Conservation (phyloP, 305 asterid species). For the Euphrasia arctica region DNA sequence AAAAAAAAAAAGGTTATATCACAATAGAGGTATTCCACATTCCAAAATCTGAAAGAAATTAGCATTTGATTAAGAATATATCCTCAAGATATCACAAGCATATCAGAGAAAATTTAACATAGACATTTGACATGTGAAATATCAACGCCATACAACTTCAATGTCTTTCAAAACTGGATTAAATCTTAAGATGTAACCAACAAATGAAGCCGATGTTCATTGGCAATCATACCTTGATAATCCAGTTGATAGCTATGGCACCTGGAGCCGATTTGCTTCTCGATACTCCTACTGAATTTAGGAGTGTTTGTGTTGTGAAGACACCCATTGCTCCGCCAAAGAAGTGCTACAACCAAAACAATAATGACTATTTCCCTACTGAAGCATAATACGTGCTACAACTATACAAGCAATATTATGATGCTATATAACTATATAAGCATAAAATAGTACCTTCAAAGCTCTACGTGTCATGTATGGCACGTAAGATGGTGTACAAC, state of each 20-base stretch:
- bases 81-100: background rate
- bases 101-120: background rate
- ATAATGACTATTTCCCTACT: slow-evolving; percentile 21
- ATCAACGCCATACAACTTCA: background rate
- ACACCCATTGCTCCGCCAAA: slow-evolving; percentile 99
- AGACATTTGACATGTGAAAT: background rate
- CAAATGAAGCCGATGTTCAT: background rate
- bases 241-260: slow-evolving; percentile 93
- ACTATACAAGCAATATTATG: background rate
- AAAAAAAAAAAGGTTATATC: background rate
- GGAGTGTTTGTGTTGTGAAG: slow-evolving; percentile 88
- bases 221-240: slow-evolving; percentile 64
- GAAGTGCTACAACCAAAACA: slow-evolving; percentile 59
- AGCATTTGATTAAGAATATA: background rate
- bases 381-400: slow-evolving; percentile 20
- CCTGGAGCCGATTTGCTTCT: slow-evolving; percentile 46
- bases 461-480: slow-evolving; percentile 98
- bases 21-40: background rate
- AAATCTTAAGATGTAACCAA: background rate
- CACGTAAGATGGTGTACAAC: slow-evolving; percentile 84
- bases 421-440: background rate
- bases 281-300: slow-evolving; percentile 75
- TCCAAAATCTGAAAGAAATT: background rate
- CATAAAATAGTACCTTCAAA: slow-evolving; percentile 51
- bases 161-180: background rate